These are phyloP conservation scores for Schizothecium vesticola DNA, from an alignment of 495 filamentous ascomycete species.

Conservation along the genomic window DNA sequence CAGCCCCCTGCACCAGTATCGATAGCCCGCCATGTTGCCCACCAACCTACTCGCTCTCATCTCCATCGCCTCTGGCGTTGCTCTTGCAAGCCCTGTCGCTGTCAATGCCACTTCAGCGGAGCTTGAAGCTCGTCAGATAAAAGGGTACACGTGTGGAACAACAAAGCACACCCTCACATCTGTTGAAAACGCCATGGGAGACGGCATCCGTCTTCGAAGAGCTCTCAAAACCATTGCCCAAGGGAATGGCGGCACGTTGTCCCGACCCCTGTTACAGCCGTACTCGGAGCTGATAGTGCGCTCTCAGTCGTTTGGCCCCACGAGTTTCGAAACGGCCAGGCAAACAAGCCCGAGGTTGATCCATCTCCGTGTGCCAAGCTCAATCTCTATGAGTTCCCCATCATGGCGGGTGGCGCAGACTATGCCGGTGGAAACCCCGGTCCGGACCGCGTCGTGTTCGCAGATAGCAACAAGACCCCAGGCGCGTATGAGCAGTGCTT, in stretches of 20 bases:
- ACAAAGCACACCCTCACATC: background rate
- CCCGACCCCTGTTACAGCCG: too few relatives aligned
- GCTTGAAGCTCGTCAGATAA: slow-evolving; percentile 1
- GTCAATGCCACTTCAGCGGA: background rate
- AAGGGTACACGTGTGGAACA: background rate
- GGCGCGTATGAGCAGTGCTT: background rate
- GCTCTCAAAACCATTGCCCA: background rate
- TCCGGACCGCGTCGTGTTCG: background rate
- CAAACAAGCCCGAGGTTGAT: background rate
- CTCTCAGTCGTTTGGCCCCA: slow-evolving; percentile 1
- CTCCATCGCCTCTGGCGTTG: background rate
- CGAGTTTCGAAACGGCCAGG: background rate
- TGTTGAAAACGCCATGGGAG: slow-evolving; percentile 1
- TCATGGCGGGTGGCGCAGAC: background rate
- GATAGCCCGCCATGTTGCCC: background rate
- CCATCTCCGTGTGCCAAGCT: background rate
- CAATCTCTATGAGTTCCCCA: slow-evolving; percentile 1
- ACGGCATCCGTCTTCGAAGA: background rate
- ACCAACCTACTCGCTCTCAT: background rate
- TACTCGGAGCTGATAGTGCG: background rate
- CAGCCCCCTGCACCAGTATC: background rate
- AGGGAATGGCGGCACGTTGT: background rate
- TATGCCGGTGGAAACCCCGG: background rate
- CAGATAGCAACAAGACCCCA: slow-evolving; percentile 1
- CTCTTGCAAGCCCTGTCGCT: background rate